Evolutionary conservation across 495 filamentous ascomycete genomes (phyloP).

Genomic region (Xylaria castorea): DNA sequence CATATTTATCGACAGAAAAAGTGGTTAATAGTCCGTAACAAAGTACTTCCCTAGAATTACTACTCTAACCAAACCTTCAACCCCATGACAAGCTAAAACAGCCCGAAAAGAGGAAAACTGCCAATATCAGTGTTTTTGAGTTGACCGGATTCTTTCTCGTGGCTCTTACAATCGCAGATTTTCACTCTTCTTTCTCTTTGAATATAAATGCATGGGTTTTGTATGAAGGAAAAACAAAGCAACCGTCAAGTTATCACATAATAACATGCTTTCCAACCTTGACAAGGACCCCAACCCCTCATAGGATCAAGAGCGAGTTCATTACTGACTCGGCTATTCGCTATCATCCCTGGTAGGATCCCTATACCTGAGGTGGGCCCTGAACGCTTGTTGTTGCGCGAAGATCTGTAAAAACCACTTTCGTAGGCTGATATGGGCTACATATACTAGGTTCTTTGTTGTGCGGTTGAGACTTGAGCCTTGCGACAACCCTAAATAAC

Average conservation of each 20-base stretch:
- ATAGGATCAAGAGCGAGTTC: neutral
- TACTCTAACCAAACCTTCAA: neutral
- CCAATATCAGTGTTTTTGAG: neutral
- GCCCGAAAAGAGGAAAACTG: neutral
- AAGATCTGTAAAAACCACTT: neutral
- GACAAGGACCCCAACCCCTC: neutral
- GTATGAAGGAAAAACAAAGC: neutral
- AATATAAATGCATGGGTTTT: neutral
- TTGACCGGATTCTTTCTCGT: neutral
- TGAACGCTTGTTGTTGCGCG: neutral
- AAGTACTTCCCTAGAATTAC: neutral
- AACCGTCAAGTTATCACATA: neutral
- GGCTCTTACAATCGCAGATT: neutral
- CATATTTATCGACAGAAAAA: neutral
- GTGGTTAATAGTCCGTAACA: neutral
- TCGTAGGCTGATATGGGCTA: neutral
- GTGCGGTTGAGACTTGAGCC: neutral
- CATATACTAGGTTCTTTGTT: neutral
- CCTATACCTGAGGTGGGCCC: neutral
- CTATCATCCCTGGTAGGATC: neutral
- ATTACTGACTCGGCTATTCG: neutral
- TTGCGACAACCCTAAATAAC: neutral
- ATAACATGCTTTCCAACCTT: neutral
- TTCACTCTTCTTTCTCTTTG: neutral
- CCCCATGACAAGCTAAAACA: neutral